These are phyloP conservation scores for Penicillium cosmopolitanum DNA, from an alignment of 495 filamentous ascomycete genomes.

Conservation along the genomic window DNA sequence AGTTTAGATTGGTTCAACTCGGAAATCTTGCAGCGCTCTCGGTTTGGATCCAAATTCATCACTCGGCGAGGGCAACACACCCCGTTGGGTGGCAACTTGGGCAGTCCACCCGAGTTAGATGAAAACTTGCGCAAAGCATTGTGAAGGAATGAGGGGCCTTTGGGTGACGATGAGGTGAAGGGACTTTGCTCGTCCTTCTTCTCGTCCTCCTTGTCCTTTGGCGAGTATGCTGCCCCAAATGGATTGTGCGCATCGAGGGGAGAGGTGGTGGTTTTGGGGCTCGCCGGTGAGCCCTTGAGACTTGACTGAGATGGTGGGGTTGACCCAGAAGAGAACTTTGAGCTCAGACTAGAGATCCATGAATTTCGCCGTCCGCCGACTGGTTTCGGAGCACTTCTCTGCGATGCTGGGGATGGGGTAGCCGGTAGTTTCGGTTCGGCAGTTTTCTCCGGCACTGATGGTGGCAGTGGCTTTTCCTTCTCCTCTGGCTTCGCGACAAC, in stretches of 20 bases:
- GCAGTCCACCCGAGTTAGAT: conserved; percentile 56
- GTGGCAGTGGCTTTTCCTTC: conserved; percentile 9
- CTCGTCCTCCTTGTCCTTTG: conserved; percentile 60
- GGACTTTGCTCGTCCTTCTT: conserved; percentile 56
- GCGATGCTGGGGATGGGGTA: conserved; percentile 26
- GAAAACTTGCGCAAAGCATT: conserved; percentile 83
- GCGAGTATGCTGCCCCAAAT: conserved; percentile 56
- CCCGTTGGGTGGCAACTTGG: conserved; percentile 55
- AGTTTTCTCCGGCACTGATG: conserved; percentile 21
- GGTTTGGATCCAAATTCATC: conserved; percentile 80
- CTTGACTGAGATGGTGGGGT: conserved; percentile 49
- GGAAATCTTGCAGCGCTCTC: conserved; percentile 77
- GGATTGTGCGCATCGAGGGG: conserved; percentile 50
- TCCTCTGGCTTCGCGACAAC: conserved; percentile 26
- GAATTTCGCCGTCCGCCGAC: conserved; percentile 66
- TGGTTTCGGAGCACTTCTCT: conserved; percentile 45
- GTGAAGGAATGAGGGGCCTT: conserved; percentile 74
- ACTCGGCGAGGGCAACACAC: conserved; percentile 71
- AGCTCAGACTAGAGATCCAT: conserved; percentile 91
- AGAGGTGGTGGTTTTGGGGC: conserved; percentile 50
- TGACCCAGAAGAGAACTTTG: conserved; percentile 82
- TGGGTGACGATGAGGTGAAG: conserved; percentile 69
- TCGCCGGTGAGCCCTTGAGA: conserved; percentile 42
- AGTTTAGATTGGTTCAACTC: conserved; percentile 82
- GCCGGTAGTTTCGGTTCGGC: conserved; percentile 28